Base-by-base conservation (phyloP, 257 asterid genomes). In the Lycium barbarum region DNA sequence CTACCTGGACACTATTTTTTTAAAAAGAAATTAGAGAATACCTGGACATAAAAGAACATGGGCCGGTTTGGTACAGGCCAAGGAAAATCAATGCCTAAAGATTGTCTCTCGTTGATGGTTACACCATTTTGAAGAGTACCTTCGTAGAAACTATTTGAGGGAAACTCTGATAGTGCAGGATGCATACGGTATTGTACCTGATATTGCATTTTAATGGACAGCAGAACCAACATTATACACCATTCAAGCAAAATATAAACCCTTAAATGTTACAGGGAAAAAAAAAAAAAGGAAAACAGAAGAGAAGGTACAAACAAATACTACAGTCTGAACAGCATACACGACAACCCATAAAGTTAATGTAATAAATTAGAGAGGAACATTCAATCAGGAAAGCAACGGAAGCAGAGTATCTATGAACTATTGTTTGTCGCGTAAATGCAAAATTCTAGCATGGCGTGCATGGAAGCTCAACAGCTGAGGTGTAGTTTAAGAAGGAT, bases 111-210 rank as follows among this genome's bases (percentile, higher is more conserved):
- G 33, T 92, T 93, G 63, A 97, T 83, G 76, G 99, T 95, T 80
- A 97, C 99, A 84, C 99, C 99, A 87, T 97, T 97, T 89, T 97
- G 99, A 86, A 97, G 99, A 71, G 99, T 97, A 14, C 99, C 99
- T 92, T 97, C 98, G 82, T 97, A 97, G 86, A 97, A 97, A 91
- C 95, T 97, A 89, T 97, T 97, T 20, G 99, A 97, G 5, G 99
- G 99, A 81, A 94, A 95, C 89, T 95, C 99, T 1, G 99, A 97
- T 26, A 97, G 96, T 40, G 99, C 97, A 38, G 99, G 99, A 88
- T 97, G 99, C 99, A 97, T 97, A 88, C 99, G 92, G 83, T 95
- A 97, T 86, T 97, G 99, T 84, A 97, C 99, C 99, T 97, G 94
- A 65, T 85, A 63, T 57, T 62, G 72, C 38, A 43, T 36, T 65